Conservation (phyloP, 192 early-diverging fungal species). For the Allomyces javanicus region DNA sequence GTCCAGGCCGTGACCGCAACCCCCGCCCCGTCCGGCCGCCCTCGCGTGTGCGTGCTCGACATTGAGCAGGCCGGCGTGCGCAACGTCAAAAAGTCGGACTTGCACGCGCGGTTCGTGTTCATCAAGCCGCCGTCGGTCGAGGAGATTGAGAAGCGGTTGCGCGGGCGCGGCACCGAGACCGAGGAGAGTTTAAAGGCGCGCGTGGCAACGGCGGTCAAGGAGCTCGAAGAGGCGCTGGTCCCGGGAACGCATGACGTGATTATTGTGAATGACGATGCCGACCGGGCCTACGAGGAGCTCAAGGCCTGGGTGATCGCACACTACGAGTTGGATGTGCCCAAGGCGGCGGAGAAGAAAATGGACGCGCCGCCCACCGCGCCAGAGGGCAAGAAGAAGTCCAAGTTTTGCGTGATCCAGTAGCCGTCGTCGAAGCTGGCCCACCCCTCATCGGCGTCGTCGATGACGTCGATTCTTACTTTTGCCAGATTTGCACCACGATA, state of each 20-base stretch:
- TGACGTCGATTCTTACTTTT: no score
- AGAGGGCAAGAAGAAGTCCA: not conserved
- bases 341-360: not conserved
- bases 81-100: constrained; percentile 43
- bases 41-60: no score
- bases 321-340: not conserved
- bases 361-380: no score
- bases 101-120: constrained; percentile 64
- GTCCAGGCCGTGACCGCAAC: not conserved
- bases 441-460: no score
- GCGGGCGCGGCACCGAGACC: constrained; percentile 70
- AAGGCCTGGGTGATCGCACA: constrained; percentile 40
- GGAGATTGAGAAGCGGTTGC: constrained; percentile 62
- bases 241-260: constrained; percentile 45
- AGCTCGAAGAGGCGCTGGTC: constrained; percentile 33
- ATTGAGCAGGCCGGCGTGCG: constrained; percentile 48
- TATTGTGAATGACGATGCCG: constrained; percentile 66
- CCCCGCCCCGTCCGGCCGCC: no score
- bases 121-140: constrained; percentile 63
- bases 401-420: not conserved
- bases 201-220: constrained; percentile 51
- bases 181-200: constrained; percentile 54
- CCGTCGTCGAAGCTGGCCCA: no score
- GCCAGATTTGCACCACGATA: no score
- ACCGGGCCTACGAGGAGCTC: constrained; percentile 50